Conservation (phyloP, 2,329 filamentous ascomycete species). For the Ophiocordyceps camponoti-leonardi region DNA sequence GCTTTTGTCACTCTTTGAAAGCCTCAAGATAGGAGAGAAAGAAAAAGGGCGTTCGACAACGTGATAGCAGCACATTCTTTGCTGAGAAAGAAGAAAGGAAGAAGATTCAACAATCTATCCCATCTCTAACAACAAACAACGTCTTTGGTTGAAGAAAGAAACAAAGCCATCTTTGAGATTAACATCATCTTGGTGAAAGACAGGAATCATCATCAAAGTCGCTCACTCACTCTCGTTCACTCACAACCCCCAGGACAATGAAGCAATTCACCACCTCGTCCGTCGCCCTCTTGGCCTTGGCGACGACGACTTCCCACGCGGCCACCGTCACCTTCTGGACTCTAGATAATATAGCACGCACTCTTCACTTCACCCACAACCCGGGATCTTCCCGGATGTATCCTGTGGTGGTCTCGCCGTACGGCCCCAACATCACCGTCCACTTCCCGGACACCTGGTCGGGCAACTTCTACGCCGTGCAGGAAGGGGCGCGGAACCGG, state of each 20-base stretch:
- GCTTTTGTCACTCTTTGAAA: slow-evolving; percentile 8
- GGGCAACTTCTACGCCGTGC: slow-evolving; percentile 33
- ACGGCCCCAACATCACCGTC: slow-evolving; percentile 21
- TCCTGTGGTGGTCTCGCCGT: slow-evolving; percentile 21
- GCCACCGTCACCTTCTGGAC: slow-evolving; percentile 40
- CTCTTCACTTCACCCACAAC: slow-evolving; percentile 31
- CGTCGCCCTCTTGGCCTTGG: slow-evolving; percentile 24
- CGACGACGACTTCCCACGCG: slow-evolving; percentile 24
- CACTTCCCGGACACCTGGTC: slow-evolving; percentile 25
- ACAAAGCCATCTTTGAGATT: too few relatives aligned
- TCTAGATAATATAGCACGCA: slow-evolving; percentile 34
- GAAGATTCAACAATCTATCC: too few relatives aligned
- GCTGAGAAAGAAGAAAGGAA: too few relatives aligned
- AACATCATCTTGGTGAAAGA: too few relatives aligned
- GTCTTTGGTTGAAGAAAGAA: too few relatives aligned
- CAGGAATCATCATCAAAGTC: background rate
- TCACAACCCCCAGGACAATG: slow-evolving; percentile 34
- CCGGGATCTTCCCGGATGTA: slow-evolving; percentile 16
- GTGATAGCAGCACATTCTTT: background rate
- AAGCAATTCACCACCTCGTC: slow-evolving; percentile 30
- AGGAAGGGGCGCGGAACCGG: slow-evolving; percentile 21
- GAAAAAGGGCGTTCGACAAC: background rate
- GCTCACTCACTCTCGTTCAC: background rate
- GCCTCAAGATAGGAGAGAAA: background rate
- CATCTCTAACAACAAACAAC: too few relatives aligned